Evolutionary conservation across 177 flowering plant species (phyloP), one percentile per base, ranked within the genome.

Genomic region (Vitis hybrid): DNA sequence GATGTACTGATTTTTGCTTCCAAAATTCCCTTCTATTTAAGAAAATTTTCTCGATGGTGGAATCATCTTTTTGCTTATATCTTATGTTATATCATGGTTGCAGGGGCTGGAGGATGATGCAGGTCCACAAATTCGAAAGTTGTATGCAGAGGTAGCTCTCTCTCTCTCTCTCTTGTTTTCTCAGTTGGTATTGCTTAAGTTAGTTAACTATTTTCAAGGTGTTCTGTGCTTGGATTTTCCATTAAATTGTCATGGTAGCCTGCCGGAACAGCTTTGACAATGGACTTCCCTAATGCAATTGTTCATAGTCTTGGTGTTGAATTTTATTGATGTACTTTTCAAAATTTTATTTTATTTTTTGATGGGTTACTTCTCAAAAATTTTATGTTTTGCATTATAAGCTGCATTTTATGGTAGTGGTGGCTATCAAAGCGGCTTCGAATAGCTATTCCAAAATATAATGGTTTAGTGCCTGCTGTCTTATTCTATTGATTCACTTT

Each of bases 71-170:
- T 12, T 56, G 9, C 57, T 8, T 29, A 13, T 52, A 10, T 69
- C 31, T 66, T 71, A 19, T 57, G 6, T 39, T 56, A 39, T 19
- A 80, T 74, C 49, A 52, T 81, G 29, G 50, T 71, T 76, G 13
- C 75, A 96, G 99, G 97, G 95, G 68, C 81, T 96, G 79, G 99
- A 94, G 68, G 98, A 90, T 75, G 93, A 92, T 77, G 80, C 86
- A 52, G 94, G 90, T 58, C 97, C 97, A 39, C 97, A 87, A 73
- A 80, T 86, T 61, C 84, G 94, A 66, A 92, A 89, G 88, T 77
- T 96, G 15, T 96, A 94, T 78, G 87, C 81, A 66, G 97, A 96
- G 98, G 99, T 96, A 79, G 55, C 71, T 69, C 15, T 13, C 13
- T 55, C 15, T 13, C 13, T 55, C 15, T 60, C 20, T 39, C 8